phyloP scores from a whole-genome alignment of 1,139 yeast species.

The Debaryomyces subglobosus region DNA sequence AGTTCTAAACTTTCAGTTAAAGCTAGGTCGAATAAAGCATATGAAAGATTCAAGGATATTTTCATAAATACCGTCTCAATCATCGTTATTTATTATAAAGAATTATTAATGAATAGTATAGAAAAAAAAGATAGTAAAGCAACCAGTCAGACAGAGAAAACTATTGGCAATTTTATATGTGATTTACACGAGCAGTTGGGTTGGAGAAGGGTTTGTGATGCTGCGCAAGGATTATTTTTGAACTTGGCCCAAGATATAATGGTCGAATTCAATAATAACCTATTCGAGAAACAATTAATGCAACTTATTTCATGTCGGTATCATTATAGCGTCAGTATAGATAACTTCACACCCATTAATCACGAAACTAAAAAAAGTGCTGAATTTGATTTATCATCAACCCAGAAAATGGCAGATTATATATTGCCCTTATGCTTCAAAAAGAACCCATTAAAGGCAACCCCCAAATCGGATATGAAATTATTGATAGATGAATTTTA shows the following conservation, averaged over 20 bases:
- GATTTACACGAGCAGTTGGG: constrained; percentile 78
- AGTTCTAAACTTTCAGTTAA: constrained; percentile 34
- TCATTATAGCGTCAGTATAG: constrained; percentile 64
- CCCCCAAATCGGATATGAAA: constrained; percentile 71
- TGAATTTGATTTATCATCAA: constrained; percentile 42
- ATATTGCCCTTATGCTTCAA: constrained; percentile 64
- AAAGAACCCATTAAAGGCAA: constrained; percentile 59
- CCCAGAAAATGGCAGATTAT: constrained; percentile 60
- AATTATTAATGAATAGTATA: constrained; percentile 7
- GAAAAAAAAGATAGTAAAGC: background rate
- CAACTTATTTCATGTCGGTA: constrained; percentile 81
- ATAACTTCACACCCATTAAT: constrained; percentile 62
- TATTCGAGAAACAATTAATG: constrained; percentile 57
- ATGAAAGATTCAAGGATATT: constrained; percentile 53
- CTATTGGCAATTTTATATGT: constrained; percentile 50
- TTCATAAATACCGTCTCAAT: constrained; percentile 47
- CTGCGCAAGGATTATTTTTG: constrained; percentile 64
- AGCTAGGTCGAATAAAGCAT: constrained; percentile 32
- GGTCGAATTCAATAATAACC: constrained; percentile 41
- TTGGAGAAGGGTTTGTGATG: constrained; percentile 65
- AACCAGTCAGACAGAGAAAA: constrained; percentile 10
- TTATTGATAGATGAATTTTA: constrained; percentile 70
- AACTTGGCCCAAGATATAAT: constrained; percentile 60
- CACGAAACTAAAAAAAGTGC: constrained; percentile 60
- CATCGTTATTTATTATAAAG: constrained; percentile 36